phyloP scores from a whole-genome alignment of 257 asterid genomes.

The Knoxia roxburghii region DNA sequence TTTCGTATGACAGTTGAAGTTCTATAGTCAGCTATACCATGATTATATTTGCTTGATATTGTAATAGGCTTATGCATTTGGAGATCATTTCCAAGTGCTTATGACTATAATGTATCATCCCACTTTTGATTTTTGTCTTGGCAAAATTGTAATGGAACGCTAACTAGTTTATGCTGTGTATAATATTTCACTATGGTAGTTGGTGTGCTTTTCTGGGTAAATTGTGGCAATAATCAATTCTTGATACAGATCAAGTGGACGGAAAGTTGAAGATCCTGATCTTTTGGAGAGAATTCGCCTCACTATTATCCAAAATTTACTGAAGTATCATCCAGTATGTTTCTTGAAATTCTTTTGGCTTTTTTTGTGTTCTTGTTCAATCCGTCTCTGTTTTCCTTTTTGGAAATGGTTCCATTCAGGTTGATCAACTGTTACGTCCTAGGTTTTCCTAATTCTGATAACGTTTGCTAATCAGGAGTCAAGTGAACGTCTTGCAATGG shows the following conservation, averaged over 20 bases:
- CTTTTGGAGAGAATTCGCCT: conserved; percentile 92
- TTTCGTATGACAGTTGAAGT: background rate
- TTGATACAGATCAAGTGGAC: conserved; percentile 60
- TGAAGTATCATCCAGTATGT: conserved; percentile 93
- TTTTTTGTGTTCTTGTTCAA: background rate
- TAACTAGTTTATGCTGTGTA: background rate
- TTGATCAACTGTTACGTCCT: conserved; percentile 2
- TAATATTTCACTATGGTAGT: background rate
- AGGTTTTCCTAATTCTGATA: background rate
- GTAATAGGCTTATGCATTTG: background rate
- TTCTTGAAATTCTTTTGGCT: conserved; percentile 6
- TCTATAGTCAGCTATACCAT: background rate
- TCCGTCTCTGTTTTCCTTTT: background rate
- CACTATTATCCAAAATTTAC: conserved; percentile 86
- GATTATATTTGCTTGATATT: background rate
- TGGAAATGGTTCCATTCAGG: conserved; percentile 1
- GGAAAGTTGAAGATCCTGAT: conserved; percentile 93
- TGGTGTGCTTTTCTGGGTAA: background rate
- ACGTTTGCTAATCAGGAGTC: conserved; percentile 58
- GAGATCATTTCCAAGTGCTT: background rate
- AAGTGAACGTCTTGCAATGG: conserved; percentile 90
- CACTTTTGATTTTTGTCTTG: conserved; percentile 1
- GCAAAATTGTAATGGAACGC: background rate
- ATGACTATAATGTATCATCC: background rate
- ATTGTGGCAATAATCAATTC: conserved; percentile 1